Evolutionary conservation across 805 yeast genomes (phyloP).

Genomic region (Lachancea mirantina): DNA sequence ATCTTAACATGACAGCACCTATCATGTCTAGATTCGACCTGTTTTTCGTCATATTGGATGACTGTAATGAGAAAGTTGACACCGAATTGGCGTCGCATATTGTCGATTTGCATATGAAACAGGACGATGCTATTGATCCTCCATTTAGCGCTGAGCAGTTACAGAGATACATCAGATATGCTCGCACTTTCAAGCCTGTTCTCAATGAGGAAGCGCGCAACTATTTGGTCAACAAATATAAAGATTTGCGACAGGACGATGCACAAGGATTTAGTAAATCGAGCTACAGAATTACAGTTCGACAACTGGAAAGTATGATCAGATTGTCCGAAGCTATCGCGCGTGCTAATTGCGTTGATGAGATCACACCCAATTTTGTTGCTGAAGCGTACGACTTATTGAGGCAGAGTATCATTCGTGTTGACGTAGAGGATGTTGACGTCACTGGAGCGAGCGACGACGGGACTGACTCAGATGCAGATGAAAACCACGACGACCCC

Average conservation of each 20-base stretch:
- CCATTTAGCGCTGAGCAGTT: conserved; percentile 87
- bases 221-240: conserved; percentile 68
- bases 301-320: conserved; percentile 92
- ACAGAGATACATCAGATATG: conserved; percentile 81
- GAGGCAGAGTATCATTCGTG: conserved; percentile 86
- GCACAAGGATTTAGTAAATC: conserved; percentile 75
- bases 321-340: conserved; percentile 95
- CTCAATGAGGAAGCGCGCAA: conserved; percentile 78
- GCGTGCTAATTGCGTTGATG: conserved; percentile 89
- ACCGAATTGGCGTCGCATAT: conserved; percentile 88
- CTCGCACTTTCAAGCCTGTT: conserved; percentile 85
- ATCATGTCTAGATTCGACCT: conserved; percentile 97
- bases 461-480: conserved; percentile 9
- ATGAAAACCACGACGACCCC: conserved; percentile 9
- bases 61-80: conserved; percentile 85
- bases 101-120: conserved; percentile 82
- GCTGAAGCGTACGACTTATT: conserved; percentile 88
- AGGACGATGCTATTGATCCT: conserved; percentile 84
- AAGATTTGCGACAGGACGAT: conserved; percentile 81
- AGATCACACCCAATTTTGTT: conserved; percentile 75
- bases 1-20: conserved; percentile 93
- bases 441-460: conserved; percentile 57
- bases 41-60: conserved; percentile 90
- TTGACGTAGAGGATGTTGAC: conserved; percentile 88
- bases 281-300: conserved; percentile 90